Conservation (phyloP, 495 filamentous ascomycete species). For the Aspergillus taichungensis region DNA sequence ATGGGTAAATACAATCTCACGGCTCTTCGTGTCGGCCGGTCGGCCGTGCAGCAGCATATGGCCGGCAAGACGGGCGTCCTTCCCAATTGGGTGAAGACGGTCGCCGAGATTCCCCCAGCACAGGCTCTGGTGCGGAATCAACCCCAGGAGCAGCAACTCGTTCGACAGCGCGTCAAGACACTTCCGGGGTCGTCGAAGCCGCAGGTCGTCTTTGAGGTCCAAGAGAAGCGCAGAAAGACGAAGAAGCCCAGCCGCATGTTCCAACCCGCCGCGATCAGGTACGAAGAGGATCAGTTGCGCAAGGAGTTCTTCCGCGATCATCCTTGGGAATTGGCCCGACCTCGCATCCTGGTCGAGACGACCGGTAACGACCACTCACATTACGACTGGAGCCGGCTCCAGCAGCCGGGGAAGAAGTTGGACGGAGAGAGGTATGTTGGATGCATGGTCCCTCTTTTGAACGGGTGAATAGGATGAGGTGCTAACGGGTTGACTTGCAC, state of each 20-base stretch:
- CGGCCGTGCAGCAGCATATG: constrained; percentile 48
- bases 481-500: constrained; percentile 13
- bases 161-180: constrained; percentile 38
- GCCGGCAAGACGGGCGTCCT: constrained; percentile 36
- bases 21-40: constrained; percentile 63
- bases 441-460: too few species aligned
- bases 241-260: constrained; percentile 68
- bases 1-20: constrained; percentile 70
- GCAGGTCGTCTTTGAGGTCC: constrained; percentile 30
- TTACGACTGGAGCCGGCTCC: constrained; percentile 74
- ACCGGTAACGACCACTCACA: constrained; percentile 69
- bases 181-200: constrained; percentile 21
- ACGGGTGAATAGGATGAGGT: not conserved
- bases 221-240: constrained; percentile 33
- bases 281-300: constrained; percentile 80
- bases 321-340: constrained; percentile 93
- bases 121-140: constrained; percentile 65
- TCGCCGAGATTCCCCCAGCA: constrained; percentile 68
- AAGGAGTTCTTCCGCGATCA: constrained; percentile 81
- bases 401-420: constrained; percentile 68
- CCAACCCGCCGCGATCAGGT: constrained; percentile 65
- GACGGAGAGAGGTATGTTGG: constrained; percentile 79
- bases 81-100: constrained; percentile 69
- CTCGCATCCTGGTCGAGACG: constrained; percentile 73
- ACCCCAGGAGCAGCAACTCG: constrained; percentile 56